A percentile compares a stretch with the other conserved stretches of the same genome.
phyloP scores from a whole-genome alignment of 495 filamentous ascomycete genomes.

The Tricharina praecox region DNA sequence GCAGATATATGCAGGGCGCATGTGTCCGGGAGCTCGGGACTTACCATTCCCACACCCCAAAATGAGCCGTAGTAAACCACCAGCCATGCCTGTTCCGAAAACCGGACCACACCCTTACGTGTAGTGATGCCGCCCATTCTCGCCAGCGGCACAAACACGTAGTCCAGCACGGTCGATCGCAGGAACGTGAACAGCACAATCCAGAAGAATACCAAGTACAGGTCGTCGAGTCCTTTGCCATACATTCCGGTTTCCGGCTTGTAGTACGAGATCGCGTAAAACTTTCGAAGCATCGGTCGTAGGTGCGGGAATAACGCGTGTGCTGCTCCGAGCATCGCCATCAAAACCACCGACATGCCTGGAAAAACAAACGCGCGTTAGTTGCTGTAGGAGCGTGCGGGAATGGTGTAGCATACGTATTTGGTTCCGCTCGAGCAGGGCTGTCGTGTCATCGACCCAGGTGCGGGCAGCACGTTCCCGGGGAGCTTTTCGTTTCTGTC shows the following conservation, averaged over 20 bases:
- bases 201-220: slow-evolving; percentile 61
- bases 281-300: slow-evolving; percentile 60
- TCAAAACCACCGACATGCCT: slow-evolving; percentile 64
- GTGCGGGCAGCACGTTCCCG: not conserved
- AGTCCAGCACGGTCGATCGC: slow-evolving; percentile 72
- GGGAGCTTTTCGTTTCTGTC: not conserved
- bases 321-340: slow-evolving; percentile 57
- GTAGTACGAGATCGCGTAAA: slow-evolving; percentile 73
- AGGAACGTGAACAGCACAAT: slow-evolving; percentile 71
- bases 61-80: slow-evolving; percentile 60
- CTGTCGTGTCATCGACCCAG: not conserved
- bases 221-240: slow-evolving; percentile 58
- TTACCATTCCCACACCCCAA: slow-evolving; percentile 71
- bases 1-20: not conserved
- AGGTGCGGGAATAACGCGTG: slow-evolving; percentile 67
- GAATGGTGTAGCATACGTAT: not conserved
- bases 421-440: not conserved
- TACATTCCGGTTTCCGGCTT: slow-evolving; percentile 49
- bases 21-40: slow-evolving; percentile 24
- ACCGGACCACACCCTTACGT: slow-evolving; percentile 55
- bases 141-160: slow-evolving; percentile 62
- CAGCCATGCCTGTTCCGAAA: slow-evolving; percentile 89
- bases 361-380: not conserved
- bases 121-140: slow-evolving; percentile 48
- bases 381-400: not conserved